phyloP scores from a whole-genome alignment of 2,329 filamentous ascomycete genomes.

The Colletotrichum sojae region DNA sequence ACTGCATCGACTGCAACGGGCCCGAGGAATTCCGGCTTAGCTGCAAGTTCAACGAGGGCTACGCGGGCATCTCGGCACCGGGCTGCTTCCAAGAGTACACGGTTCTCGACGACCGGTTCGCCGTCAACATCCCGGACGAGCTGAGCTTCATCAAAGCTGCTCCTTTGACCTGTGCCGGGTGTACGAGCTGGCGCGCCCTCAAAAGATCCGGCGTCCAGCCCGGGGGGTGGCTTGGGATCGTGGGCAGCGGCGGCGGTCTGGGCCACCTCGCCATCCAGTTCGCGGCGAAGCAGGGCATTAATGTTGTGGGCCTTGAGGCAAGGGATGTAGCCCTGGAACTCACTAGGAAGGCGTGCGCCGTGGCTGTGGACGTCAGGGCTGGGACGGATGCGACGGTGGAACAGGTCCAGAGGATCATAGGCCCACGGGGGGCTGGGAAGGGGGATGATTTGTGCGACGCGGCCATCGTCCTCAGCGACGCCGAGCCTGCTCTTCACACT shows the following conservation, averaged over 20 bases:
- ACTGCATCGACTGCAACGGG: conserved; percentile 66
- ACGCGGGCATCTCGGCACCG: conserved; percentile 65
- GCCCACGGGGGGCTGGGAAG: conserved; percentile 58
- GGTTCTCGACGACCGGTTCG: conserved; percentile 61
- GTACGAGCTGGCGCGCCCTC: conserved; percentile 64
- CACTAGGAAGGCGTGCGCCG: conserved; percentile 61
- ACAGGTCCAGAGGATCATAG: conserved; percentile 62
- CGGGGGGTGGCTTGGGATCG: conserved; percentile 80
- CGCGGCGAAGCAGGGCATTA: conserved; percentile 85
- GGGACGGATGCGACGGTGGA: conserved; percentile 63
- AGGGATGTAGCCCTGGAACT: conserved; percentile 67
- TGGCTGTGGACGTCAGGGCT: conserved; percentile 65
- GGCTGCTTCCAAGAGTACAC: conserved; percentile 72
- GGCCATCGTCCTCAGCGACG: conserved; percentile 68
- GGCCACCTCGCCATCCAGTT: conserved; percentile 81
- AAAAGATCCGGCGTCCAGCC: conserved; percentile 53
- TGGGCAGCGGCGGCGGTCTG: conserved; percentile 82
- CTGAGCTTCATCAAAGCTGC: conserved; percentile 66
- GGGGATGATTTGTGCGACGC: conserved; percentile 51
- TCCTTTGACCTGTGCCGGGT: conserved; percentile 69
- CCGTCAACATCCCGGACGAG: conserved; percentile 62
- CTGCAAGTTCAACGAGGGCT: conserved; percentile 60
- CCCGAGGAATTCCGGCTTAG: conserved; percentile 67
- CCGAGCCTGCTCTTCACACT: conserved; percentile 61
- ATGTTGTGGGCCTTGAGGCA: conserved; percentile 80